phyloP scores from a whole-genome alignment of 163 green algal species.

The Chlamydomonas reinhardtii region DNA sequence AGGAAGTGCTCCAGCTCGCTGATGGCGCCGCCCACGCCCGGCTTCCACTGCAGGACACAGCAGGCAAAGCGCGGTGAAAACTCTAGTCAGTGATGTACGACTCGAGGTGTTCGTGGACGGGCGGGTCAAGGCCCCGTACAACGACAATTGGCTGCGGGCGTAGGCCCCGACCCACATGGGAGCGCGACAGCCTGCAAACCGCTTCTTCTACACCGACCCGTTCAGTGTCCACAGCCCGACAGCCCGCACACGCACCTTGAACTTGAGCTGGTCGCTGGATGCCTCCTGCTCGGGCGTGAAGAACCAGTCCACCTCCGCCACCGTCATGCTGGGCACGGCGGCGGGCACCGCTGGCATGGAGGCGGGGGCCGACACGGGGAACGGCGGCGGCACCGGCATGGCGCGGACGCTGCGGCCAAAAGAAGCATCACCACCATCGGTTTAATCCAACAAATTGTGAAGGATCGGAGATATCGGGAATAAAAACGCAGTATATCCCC shows the following conservation, averaged over 20 bases:
- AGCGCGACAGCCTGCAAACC: no score
- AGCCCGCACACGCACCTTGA: constrained; percentile 56
- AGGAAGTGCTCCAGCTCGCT: constrained; percentile 78
- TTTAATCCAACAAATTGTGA: no score
- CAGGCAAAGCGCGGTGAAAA: no score
- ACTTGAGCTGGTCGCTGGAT: constrained; percentile 78
- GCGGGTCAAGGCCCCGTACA: not conserved
- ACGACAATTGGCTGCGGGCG: not conserved
- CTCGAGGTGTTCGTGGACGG: not conserved
- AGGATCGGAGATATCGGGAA: no score
- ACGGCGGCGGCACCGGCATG: constrained; percentile 59
- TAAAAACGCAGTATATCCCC: not conserved
- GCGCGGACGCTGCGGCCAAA: not conserved
- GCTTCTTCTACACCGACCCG: no score
- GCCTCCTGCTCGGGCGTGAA: constrained; percentile 81
- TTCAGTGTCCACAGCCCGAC: no score
- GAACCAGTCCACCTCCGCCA: constrained; percentile 79
- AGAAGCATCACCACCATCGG: no score
- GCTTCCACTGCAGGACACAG: constrained; percentile 73
- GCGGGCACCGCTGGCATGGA: constrained; percentile 64
- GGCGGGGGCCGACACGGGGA: constrained; percentile 69
- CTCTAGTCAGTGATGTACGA: no score
- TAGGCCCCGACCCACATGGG: not conserved
- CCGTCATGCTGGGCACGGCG: constrained; percentile 41
- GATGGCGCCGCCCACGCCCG: constrained; percentile 69